Evolutionary conservation across 225 moss, liverwort and hornwort genomes (phyloP).

Genomic region (Pseudoscleropodium purum): DNA sequence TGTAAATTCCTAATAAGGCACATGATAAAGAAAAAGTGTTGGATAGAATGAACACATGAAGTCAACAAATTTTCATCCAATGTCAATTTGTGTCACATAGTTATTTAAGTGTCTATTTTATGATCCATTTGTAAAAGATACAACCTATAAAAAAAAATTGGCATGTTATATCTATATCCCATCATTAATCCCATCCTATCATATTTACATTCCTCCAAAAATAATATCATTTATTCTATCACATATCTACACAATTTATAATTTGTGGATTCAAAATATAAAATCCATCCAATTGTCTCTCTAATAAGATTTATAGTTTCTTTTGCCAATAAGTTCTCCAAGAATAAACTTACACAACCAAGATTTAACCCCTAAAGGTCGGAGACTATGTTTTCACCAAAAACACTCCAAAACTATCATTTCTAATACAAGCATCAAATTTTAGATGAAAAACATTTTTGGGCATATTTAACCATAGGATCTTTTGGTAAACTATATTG

Average conservation of each 20-base stretch:
- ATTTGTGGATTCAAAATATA: not conserved
- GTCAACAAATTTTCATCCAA: not conserved
- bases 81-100: too few species aligned
- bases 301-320: rapidly evolving
- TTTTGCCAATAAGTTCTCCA: rapidly evolving
- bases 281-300: not conserved
- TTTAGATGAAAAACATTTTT: too few species aligned
- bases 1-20: rapidly evolving
- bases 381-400: too few species aligned
- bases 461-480: too few species aligned
- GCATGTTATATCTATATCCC: too few species aligned
- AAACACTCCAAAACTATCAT: too few species aligned
- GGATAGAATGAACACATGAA: not conserved
- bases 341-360: not conserved
- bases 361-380: too few species aligned
- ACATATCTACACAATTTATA: not conserved
- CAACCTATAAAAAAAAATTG: not conserved
- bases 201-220: not conserved
- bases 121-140: not conserved
- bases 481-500: too few species aligned
- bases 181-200: not conserved
- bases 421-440: too few species aligned
- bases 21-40: rapidly evolving
- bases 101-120: not conserved
- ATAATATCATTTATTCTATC: not conserved